phyloP scores from a whole-genome alignment of 305 asterid species.

The Fraxinus sp. region DNA sequence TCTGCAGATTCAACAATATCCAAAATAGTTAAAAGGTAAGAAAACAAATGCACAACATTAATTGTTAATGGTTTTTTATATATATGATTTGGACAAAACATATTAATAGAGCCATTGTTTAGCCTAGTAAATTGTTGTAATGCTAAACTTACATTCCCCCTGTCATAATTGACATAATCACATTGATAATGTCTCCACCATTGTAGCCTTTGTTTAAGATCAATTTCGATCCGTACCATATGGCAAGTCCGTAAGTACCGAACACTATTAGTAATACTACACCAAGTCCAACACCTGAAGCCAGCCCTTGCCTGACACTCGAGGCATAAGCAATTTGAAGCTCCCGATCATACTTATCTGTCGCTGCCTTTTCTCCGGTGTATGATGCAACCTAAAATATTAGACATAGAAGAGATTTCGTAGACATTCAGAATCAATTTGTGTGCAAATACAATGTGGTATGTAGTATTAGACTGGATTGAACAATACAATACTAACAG shows the following conservation, averaged over 20 bases:
- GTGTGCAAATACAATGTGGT: neutral
- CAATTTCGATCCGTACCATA: constrained; percentile 61
- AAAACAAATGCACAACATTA: neutral
- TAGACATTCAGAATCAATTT: neutral
- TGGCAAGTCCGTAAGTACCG: constrained; percentile 53
- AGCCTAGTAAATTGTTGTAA: neutral
- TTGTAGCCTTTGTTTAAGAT: constrained; percentile 44
- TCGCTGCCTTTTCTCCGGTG: constrained; percentile 58
- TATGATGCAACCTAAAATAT: constrained; percentile 56
- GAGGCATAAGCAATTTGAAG: constrained; percentile 43
- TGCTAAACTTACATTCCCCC: constrained; percentile 59
- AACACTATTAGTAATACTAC: constrained; percentile 37
- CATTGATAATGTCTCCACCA: constrained; percentile 59
- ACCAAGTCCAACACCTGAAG: constrained; percentile 62
- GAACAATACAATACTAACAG: neutral
- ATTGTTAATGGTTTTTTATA: neutral
- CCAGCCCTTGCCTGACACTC: constrained; percentile 52
- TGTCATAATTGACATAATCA: constrained; percentile 58
- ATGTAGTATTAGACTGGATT: neutral
- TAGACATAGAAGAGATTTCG: neutral
- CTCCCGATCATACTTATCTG: constrained; percentile 43
- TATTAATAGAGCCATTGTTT: neutral
- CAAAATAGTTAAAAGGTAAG: neutral
- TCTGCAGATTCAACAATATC: constrained; percentile 28
- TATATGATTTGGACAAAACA: neutral